A percentile compares a stretch with the other conserved stretches of the same genome.
These are phyloP conservation scores for Alternaria alternata DNA, from an alignment of 2,329 filamentous ascomycete species.

Conservation along the genomic window DNA sequence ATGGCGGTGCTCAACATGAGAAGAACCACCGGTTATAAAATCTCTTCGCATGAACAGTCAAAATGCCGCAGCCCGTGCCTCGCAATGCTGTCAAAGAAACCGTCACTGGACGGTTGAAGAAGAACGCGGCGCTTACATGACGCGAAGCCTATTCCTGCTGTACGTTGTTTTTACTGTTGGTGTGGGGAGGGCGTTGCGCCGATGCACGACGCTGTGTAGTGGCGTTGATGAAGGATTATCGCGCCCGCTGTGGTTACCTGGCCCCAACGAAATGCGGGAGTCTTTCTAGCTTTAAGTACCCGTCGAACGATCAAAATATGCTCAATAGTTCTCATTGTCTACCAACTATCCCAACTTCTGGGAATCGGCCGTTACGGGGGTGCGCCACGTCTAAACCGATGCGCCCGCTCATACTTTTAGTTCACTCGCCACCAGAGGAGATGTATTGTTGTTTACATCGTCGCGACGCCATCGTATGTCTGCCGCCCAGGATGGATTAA, in stretches of 20 bases:
- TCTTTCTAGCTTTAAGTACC: slow-evolving; percentile 1
- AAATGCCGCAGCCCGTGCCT: slow-evolving; percentile 1
- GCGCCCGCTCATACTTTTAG: background rate
- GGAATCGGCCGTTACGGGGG: background rate
- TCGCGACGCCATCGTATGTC: background rate
- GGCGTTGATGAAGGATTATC: background rate
- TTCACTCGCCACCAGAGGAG: background rate
- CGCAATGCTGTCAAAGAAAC: background rate
- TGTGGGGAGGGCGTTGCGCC: background rate
- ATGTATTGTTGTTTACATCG: background rate
- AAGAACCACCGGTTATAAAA: slow-evolving; percentile 5
- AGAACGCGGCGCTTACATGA: background rate
- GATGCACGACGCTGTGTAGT: background rate
- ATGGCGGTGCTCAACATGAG: background rate
- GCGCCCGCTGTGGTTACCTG: background rate
- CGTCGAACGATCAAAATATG: background rate
- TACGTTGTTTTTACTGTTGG: background rate
- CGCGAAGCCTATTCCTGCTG: background rate
- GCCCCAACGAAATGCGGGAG: background rate
- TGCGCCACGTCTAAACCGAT: background rate
- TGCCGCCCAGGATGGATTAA: background rate
- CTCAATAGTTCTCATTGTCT: slow-evolving; percentile 2
- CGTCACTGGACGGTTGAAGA: background rate
- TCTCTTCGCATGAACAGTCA: background rate
- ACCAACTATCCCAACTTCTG: background rate